Evolutionary conservation across 1,139 yeast species (phyloP), one percentile per base, ranked within the genome.

Genomic region (Suhomyces maxii): DNA sequence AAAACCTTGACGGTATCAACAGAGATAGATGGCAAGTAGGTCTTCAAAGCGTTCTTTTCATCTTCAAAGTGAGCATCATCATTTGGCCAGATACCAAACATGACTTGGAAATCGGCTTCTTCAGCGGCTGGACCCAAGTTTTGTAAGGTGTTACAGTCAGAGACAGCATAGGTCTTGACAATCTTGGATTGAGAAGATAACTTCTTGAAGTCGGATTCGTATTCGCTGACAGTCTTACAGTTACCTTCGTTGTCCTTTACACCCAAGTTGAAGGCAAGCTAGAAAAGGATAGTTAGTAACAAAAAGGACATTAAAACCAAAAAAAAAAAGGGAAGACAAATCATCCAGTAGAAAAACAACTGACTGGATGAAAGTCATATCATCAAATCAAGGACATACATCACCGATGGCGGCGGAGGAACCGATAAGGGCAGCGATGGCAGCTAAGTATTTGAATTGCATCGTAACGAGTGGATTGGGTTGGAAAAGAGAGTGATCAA

Each of bases 1-100:
- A 90, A 76, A 36, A 82, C 86, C 59, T 83, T 80, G 59, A 89
- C 78, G 53, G 90, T 81, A 48, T 80, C 74, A 51, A 77, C 77
- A 47, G 90, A 84, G 54, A 89, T 76, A 36, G 61, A 69, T 58
- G 96, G 95, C 66, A 90, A 79, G 68, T 84, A 83, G n/a, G 69
- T 52, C 53, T 72, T 58, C 61, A 89, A 76, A 37, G 96, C 95
- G 33, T 65, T 61, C 65, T 86, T 79, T 71, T 90, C 97, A 7
- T 73, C 83, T 36, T 67, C 69, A 63, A 77, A 89, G 65, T 88
- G 95, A 45, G 82, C 66, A 46, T 82, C 88, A 62, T 88, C 95
- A 45, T 76, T 87, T 65, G 97, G 96, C 97, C 97, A 89, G 58
- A 90, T 77, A 68, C 97, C 97, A 41, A 88, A 72, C 67, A 89